phyloP scores from a whole-genome alignment of 2,329 filamentous ascomycete species.

The Talaromyces marneffei region DNA sequence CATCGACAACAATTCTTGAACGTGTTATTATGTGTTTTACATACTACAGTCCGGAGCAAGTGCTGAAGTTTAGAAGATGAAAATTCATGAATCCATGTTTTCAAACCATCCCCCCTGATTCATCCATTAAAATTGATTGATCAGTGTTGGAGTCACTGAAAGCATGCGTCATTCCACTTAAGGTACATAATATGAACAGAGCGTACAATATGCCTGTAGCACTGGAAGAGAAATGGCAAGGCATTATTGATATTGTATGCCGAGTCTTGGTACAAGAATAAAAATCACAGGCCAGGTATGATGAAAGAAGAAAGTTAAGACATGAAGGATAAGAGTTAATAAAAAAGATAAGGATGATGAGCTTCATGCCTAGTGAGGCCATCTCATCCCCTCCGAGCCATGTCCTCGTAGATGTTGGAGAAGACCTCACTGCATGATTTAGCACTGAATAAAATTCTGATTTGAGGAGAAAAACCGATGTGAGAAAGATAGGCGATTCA shows the following conservation, averaged over 20 bases:
- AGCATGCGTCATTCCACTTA: constrained; percentile 13
- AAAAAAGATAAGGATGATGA: constrained; percentile 3
- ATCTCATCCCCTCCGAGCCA: background rate
- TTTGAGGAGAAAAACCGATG: background rate
- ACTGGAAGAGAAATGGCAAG: constrained; percentile 9
- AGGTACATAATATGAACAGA: constrained; percentile 14
- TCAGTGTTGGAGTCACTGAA: constrained; percentile 1
- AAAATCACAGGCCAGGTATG: constrained; percentile 12
- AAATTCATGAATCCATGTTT: background rate
- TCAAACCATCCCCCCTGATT: background rate
- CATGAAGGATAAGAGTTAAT: constrained; percentile 10
- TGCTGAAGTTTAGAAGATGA: background rate
- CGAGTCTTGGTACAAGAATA: background rate
- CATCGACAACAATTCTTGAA: background rate
- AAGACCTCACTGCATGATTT: background rate
- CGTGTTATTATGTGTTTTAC: background rate
- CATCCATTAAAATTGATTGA: background rate
- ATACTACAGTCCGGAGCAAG: background rate
- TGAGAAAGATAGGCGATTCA: background rate
- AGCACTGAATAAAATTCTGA: background rate
- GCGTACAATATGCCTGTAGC: constrained; percentile 11
- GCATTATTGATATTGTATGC: constrained; percentile 7
- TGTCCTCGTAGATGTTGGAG: background rate
- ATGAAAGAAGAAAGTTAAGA: constrained; percentile 13
- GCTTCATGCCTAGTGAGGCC: background rate